Conservation (phyloP, 2,329 filamentous ascomycete genomes). For the Cladosporium austrohemisphaericum region DNA sequence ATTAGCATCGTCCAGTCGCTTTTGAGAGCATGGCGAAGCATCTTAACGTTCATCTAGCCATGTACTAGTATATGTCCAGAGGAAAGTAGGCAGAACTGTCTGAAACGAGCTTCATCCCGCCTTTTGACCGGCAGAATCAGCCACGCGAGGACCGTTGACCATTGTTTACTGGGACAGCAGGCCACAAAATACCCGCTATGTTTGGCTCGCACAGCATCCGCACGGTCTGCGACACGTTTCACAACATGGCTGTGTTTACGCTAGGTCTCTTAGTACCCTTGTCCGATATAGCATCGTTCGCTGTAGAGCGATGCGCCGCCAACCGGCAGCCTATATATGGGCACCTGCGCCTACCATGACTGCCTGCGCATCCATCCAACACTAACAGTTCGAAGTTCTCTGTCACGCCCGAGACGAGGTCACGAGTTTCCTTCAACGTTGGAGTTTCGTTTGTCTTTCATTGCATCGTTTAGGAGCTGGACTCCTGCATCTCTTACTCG, state of each 20-base stretch:
- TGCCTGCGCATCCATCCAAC: slow-evolving; percentile 21
- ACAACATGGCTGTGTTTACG: slow-evolving; percentile 3
- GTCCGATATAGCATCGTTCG: slow-evolving; percentile 13
- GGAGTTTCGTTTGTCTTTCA: slow-evolving; percentile 34
- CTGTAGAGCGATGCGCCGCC: slow-evolving; percentile 8
- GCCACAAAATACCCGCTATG: slow-evolving; percentile 7
- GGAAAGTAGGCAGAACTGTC: background rate
- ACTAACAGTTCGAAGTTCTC: slow-evolving; percentile 25
- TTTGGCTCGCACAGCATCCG: slow-evolving; percentile 9
- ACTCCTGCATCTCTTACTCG: slow-evolving; percentile 29
- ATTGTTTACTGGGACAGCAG: too few relatives aligned
- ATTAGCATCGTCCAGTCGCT: slow-evolving; percentile 2
- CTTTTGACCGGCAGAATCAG: too few relatives aligned
- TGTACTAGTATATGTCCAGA: background rate
- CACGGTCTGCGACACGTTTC: slow-evolving; percentile 15
- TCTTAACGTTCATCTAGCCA: too few relatives aligned
- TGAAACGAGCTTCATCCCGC: slow-evolving; percentile 14
- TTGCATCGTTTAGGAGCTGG: slow-evolving; percentile 42
- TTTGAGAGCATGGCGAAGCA: background rate
- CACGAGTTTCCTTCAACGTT: slow-evolving; percentile 38
- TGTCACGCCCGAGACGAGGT: slow-evolving; percentile 31
- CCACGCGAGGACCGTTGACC: too few relatives aligned
- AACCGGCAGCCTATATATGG: slow-evolving; percentile 12
- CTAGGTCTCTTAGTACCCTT: slow-evolving; percentile 9
- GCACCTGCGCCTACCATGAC: slow-evolving; percentile 15